Percentiles rank a stretch among this genome's conserved stretches.
Conservation (phyloP, 257 asterid genomes). For the Capsicum chinense region DNA sequence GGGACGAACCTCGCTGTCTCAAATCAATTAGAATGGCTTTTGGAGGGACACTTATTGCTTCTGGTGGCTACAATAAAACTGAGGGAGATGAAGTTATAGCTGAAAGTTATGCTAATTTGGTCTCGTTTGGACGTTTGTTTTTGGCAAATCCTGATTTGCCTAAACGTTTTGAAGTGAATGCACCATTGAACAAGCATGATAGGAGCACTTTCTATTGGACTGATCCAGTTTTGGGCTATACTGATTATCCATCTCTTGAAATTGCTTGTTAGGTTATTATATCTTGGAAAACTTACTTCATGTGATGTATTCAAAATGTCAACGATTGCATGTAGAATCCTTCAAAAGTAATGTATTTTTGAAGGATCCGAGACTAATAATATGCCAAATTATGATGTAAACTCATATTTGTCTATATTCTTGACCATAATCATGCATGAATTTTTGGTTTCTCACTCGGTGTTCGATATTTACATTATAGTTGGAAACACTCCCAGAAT, state of each 20-base stretch:
- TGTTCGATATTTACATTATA: no score
- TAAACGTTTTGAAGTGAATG: slow-evolving; percentile 48
- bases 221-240: slow-evolving; percentile 73
- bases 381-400: background rate
- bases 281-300: background rate
- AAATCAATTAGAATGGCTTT: slow-evolving; percentile 42
- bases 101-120: slow-evolving; percentile 52
- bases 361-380: no score
- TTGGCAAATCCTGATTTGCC: slow-evolving; percentile 79
- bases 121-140: slow-evolving; percentile 65
- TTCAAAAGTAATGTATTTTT: no score
- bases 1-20: slow-evolving; percentile 33
- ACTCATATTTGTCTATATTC: background rate
- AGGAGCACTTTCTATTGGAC: slow-evolving; percentile 60
- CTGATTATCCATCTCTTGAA: slow-evolving; percentile 73
- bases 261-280: background rate
- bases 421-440: background rate
- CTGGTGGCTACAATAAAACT: slow-evolving; percentile 60
- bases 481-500: no score
- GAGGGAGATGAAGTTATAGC: slow-evolving; percentile 54
- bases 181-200: slow-evolving; percentile 52
- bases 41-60: slow-evolving; percentile 58
- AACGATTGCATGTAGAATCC: no score
- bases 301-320: background rate
- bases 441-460: background rate